phyloP scores from a whole-genome alignment of 2,329 filamentous ascomycete genomes.

The Hymenotorrendiella dingleyae region DNA sequence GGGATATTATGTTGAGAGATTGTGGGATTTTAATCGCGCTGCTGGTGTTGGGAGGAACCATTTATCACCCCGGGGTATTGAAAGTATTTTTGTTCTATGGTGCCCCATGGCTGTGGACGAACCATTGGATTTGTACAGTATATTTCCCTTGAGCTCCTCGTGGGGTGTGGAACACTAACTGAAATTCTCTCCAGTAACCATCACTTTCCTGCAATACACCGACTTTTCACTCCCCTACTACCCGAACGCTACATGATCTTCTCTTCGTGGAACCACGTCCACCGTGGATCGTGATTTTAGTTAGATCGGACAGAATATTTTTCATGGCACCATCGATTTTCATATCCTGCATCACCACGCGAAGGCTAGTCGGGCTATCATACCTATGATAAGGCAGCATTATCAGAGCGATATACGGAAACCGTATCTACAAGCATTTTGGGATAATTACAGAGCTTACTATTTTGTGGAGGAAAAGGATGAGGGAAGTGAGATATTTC shows the following conservation, averaged over 20 bases:
- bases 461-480: no score
- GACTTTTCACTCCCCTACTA: constrained; percentile 53
- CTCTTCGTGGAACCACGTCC: constrained; percentile 51
- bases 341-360: constrained; percentile 58
- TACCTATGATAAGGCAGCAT: constrained; percentile 45
- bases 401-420: constrained; percentile 45
- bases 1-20: constrained; percentile 53
- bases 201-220: constrained; percentile 70
- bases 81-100: constrained; percentile 56
- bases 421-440: no score
- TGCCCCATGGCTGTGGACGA: constrained; percentile 61
- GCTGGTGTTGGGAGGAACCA: constrained; percentile 30
- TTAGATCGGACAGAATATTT: constrained; percentile 54
- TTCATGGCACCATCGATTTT: constrained; percentile 58
- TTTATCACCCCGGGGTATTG: constrained; percentile 44
- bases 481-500: no score
- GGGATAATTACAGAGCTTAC: no score
- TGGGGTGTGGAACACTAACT: no score
- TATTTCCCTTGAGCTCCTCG: no score
- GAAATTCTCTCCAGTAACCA: no score
- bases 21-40: constrained; percentile 48
- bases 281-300: constrained; percentile 60
- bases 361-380: constrained; percentile 50
- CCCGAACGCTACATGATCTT: constrained; percentile 51
- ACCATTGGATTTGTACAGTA: constrained; percentile 60